These are phyloP conservation scores for Bryoglossum gracile DNA, from an alignment of 495 filamentous ascomycete genomes.

Conservation along the genomic window DNA sequence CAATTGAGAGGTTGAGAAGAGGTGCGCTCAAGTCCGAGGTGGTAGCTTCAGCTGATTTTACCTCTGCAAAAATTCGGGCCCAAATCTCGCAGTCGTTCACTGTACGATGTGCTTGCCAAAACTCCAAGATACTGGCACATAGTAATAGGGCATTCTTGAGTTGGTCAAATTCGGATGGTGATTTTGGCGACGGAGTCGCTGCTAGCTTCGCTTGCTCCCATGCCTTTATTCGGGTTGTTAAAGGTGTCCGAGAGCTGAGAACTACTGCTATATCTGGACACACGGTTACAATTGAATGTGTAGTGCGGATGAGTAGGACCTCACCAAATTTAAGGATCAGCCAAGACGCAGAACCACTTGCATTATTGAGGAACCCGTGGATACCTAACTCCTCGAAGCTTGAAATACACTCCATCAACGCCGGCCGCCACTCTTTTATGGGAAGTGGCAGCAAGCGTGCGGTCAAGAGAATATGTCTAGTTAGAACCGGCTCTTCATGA, in stretches of 20 bases:
- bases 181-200: background rate
- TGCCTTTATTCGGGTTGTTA: background rate
- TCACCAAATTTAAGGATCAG: background rate
- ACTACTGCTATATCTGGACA: background rate
- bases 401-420: background rate
- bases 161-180: background rate
- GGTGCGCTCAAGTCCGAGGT: background rate
- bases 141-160: background rate
- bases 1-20: background rate
- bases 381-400: background rate
- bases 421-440: background rate
- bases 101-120: slow-evolving; percentile 2
- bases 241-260: background rate
- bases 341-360: background rate
- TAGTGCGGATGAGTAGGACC: background rate
- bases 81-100: too few species aligned
- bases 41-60: too few species aligned
- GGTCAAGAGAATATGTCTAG: background rate
- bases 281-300: background rate
- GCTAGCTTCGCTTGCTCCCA: background rate
- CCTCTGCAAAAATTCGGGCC: too few species aligned
- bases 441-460: background rate
- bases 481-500: background rate
- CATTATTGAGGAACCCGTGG: background rate
- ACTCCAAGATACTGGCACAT: background rate